Conservation (phyloP, 2,329 filamentous ascomycete species). For the Claviceps pazoutovae region DNA sequence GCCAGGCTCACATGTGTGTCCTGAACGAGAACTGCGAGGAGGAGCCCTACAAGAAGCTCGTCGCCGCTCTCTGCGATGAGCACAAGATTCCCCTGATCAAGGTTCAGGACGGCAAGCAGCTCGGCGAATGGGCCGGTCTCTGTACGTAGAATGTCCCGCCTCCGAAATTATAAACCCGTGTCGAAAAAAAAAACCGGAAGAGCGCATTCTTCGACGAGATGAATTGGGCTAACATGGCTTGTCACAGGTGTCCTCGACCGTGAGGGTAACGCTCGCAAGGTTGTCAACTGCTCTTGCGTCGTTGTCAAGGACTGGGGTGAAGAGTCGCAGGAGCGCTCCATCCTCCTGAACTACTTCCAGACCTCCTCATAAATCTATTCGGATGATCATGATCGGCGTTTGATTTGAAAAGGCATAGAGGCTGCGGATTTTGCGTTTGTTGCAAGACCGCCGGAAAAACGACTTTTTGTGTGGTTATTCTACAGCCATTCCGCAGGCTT, state of each 20-base stretch:
- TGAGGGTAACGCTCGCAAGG: conserved; percentile 98
- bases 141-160: conserved; percentile 50
- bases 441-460: conserved; percentile 19
- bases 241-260: conserved; percentile 87
- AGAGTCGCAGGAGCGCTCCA: conserved; percentile 96
- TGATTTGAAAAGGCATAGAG: conserved; percentile 27
- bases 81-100: conserved; percentile 99
- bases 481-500: conserved; percentile 33
- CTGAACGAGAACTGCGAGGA: conserved; percentile 99
- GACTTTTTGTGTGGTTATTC: conserved; percentile 28
- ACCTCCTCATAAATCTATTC: conserved; percentile 51
- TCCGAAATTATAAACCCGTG: too few relatives aligned
- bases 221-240: conserved; percentile 16
- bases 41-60: conserved; percentile 99
- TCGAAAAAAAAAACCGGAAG: too few relatives aligned
- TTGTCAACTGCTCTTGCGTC: conserved; percentile 99
- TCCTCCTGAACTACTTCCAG: conserved; percentile 99
- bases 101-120: conserved; percentile 98
- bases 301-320: conserved; percentile 99
- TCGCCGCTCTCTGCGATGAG: conserved; percentile 96
- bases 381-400: conserved; percentile 14
- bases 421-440: conserved; percentile 16
- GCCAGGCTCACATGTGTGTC: conserved; percentile 99
- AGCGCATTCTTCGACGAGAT: neutral
- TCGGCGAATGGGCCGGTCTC: conserved; percentile 99